Conservation (phyloP, 306 rosid species). For the Castanospermum australe region DNA sequence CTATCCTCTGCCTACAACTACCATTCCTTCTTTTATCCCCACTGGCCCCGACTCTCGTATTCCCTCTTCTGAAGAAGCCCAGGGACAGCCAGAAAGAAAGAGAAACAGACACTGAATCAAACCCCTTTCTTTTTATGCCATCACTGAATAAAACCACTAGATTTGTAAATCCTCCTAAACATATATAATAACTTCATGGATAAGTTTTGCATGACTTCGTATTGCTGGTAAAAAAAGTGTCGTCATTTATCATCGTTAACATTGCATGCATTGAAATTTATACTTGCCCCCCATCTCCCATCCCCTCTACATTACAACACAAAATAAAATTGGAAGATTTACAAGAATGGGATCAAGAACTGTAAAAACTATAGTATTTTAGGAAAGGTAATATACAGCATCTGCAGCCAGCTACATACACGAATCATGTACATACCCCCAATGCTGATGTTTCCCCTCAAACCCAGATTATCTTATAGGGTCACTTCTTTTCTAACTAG, state of each 20-base stretch:
- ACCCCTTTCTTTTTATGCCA: too few relatives aligned
- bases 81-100: not conserved
- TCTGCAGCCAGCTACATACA: conserved; percentile 37
- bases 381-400: conserved; percentile 41
- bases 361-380: conserved; percentile 36
- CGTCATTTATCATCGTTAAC: not conserved
- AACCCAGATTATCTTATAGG: conserved; percentile 18
- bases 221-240: not conserved
- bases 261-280: not conserved
- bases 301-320: not conserved
- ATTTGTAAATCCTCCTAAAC: not conserved
- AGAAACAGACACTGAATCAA: not conserved
- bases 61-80: not conserved
- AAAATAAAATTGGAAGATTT: not conserved
- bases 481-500: conserved; percentile 33
- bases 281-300: not conserved
- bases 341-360: not conserved
- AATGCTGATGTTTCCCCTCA: conserved; percentile 26
- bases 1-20: not conserved
- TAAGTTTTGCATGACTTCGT: not conserved
- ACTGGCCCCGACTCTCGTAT: not conserved
- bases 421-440: conserved; percentile 48
- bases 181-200: not conserved
- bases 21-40: not conserved
- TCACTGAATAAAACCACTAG: too few relatives aligned